These are phyloP conservation scores for Mycena chlorophos DNA, from an alignment of 768 basidiomycete species.

Conservation along the genomic window DNA sequence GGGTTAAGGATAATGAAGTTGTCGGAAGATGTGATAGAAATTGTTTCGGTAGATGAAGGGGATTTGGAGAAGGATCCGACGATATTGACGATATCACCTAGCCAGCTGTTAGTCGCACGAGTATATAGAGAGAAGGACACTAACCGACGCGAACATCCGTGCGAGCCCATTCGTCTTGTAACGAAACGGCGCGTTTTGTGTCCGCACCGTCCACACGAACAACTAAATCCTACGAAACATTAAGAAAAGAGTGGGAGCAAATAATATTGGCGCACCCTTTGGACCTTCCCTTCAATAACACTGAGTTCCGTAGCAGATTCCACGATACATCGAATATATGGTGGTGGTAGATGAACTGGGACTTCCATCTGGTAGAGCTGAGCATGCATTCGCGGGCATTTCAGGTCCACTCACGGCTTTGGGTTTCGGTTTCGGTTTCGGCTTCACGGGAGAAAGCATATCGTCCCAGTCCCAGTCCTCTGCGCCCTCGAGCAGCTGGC, in stretches of 20 bases:
- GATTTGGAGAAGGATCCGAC: constrained; percentile 62
- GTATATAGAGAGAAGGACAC: constrained; percentile 16
- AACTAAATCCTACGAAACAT: constrained; percentile 2
- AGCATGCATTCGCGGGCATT: constrained; percentile 7
- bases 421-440: constrained; percentile 27
- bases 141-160: constrained; percentile 63
- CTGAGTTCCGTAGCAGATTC: constrained; percentile 41
- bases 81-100: constrained; percentile 82
- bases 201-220: constrained; percentile 56
- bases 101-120: not conserved
- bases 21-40: constrained; percentile 59
- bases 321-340: constrained; percentile 59
- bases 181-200: constrained; percentile 49
- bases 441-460: constrained; percentile 55
- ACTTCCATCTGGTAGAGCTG: constrained; percentile 3
- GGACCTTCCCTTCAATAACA: constrained; percentile 28
- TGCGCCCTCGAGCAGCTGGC: constrained; percentile 58
- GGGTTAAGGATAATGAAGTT: constrained; percentile 88
- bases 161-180: constrained; percentile 78
- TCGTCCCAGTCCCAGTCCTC: constrained; percentile 70
- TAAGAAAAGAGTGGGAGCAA: not conserved
- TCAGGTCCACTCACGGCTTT: not conserved
- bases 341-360: constrained; percentile 26
- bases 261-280: constrained; percentile 43
- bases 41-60: constrained; percentile 39